phyloP scores from a whole-genome alignment of 1,284 basidiomycete genomes.

The Leccinum holopus region DNA sequence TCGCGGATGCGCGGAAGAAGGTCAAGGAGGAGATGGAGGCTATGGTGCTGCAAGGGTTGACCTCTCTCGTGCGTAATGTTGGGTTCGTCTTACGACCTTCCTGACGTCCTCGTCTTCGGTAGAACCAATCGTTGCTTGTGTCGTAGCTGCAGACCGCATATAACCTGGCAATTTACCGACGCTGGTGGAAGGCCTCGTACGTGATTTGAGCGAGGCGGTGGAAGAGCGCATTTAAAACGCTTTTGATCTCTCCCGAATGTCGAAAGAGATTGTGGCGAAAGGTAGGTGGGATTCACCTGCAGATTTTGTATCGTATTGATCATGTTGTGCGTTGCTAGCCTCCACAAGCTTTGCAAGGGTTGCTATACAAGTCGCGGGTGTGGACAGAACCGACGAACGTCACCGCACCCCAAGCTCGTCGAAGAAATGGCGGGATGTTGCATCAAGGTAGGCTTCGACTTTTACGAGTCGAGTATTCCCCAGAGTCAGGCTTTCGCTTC shows the following conservation, averaged over 20 bases:
- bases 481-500: conserved; percentile 1
- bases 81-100: neutral
- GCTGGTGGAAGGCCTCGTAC: conserved; percentile 78
- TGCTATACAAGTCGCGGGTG: conserved; percentile 74
- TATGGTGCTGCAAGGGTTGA: conserved; percentile 79
- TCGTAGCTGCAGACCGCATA: conserved; percentile 93
- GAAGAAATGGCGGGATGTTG: conserved; percentile 91
- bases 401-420: conserved; percentile 78
- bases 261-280: conserved; percentile 76
- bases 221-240: conserved; percentile 77
- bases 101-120: conserved; percentile 1
- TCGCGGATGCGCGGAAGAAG: conserved; percentile 66
- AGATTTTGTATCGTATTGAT: neutral
- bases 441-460: conserved; percentile 61
- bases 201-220: conserved; percentile 82
- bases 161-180: conserved; percentile 84
- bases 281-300: conserved; percentile 48
- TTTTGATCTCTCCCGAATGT: conserved; percentile 85
- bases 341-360: conserved; percentile 36
- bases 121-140: conserved; percentile 89
- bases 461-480: neutral
- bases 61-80: conserved; percentile 57
- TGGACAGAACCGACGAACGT: conserved; percentile 82
- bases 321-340: conserved; percentile 13
- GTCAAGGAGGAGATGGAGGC: conserved; percentile 84